Percentiles rank a stretch among this genome's conserved stretches.
Conservation (phyloP, 306 rosid genomes). For the Dicorynia guianensis region DNA sequence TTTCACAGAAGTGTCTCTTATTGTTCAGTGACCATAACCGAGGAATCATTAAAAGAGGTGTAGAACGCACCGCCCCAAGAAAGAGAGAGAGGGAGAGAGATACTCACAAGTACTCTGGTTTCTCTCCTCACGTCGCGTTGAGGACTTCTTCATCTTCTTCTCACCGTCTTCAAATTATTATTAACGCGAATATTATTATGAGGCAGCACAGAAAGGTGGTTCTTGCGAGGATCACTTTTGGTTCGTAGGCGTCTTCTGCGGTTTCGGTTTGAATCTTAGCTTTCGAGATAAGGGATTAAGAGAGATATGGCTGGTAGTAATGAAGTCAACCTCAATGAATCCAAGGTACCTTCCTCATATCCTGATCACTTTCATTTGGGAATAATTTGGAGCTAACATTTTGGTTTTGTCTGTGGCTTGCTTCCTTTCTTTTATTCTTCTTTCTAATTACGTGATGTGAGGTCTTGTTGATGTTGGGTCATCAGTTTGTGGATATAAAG, state of each 20-base stretch:
- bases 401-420: slow-evolving; percentile 23
- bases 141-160: neutral
- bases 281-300: neutral
- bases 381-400: slow-evolving; percentile 12
- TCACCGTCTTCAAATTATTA: neutral
- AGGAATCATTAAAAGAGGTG: slow-evolving; percentile 52
- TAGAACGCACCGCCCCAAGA: neutral
- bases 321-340: slow-evolving; percentile 83
- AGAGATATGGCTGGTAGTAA: slow-evolving; percentile 68
- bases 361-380: slow-evolving; percentile 5
- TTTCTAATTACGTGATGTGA: slow-evolving; percentile 14
- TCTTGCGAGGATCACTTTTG: slow-evolving; percentile 43
- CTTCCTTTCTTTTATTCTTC: neutral
- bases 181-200: slow-evolving; percentile 29
- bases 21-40: slow-evolving; percentile 48
- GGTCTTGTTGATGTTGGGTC: slow-evolving; percentile 34
- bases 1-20: slow-evolving; percentile 46
- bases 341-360: slow-evolving; percentile 61
- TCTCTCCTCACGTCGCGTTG: neutral
- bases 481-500: slow-evolving; percentile 35
- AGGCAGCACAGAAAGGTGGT: slow-evolving; percentile 32
- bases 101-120: slow-evolving; percentile 10
- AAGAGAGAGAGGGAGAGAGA: neutral
- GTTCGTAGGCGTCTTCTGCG: slow-evolving; percentile 42
- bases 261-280: slow-evolving; percentile 40